Base-by-base conservation (phyloP, 192 early-diverging fungal genomes). In the Paraglomus brasilianum region DNA sequence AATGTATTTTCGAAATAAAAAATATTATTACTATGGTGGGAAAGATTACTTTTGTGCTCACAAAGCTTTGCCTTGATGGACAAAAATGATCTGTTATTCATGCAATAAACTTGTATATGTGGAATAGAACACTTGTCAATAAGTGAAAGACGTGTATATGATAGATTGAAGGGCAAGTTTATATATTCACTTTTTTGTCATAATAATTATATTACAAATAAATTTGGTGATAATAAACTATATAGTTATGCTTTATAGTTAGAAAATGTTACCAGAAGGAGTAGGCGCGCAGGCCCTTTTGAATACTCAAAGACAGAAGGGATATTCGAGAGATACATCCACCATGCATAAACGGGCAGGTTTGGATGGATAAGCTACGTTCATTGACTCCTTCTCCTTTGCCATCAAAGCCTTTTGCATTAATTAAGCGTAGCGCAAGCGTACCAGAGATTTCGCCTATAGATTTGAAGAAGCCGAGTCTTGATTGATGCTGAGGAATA, bases 1-100 rank as follows among this genome's bases (percentile, higher is more conserved):
- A n/a, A n/a, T 57, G 55, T 57, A 57, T 57, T 57, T 57, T 57
- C 55, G 10, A 57, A 57, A 57, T 57, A 57, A 57, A 57, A 57
- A 57, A 57, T 57, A 57, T 6, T 57, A 57, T 57, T 36, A 21
- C 22, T 57, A 2, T 57, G 55, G 30, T 57, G 55, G 22, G 55
- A 57, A 57, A 57, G 55, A 57, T 5, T 57, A 5, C 55, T 57
- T 57, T 36, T 57, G 5, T 36, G 55, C 55, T n/a, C n/a, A 22
- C 10, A 57, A 57, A 57, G 55, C 10, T 2, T 57, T 21, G 5
- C 22, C 55, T 57, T 57, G 55, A 57, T 57, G 55, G 55, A 36
- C 10, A 57, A 57, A 57, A 57, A 57, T n/a, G n/a, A n/a, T n/a
- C n/a, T n/a, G n/a, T n/a, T n/a, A n/a, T n/a, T n/a, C n/a, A n/a